Evolutionary conservation across 306 rosid genomes (phyloP).

Genomic region (Clitoria ternatea): DNA sequence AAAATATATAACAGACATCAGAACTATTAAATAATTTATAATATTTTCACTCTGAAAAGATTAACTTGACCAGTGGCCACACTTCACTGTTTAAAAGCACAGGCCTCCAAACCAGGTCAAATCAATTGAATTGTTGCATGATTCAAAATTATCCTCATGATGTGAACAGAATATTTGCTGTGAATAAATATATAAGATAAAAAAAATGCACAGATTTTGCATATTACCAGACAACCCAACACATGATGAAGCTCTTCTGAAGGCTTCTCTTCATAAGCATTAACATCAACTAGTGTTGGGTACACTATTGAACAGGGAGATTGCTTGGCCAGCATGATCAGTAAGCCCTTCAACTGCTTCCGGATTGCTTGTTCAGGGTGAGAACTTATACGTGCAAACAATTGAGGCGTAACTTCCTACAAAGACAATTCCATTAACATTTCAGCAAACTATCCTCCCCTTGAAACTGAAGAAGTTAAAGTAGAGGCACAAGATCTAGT

Average conservation of each 20-base stretch:
- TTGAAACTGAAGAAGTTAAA: constrained; percentile 16
- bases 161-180: neutral
- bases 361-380: constrained; percentile 87
- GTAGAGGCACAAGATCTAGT: constrained; percentile 23
- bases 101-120: neutral
- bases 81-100: neutral
- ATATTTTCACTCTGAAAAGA: constrained; percentile 11
- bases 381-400: constrained; percentile 87
- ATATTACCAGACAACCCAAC: constrained; percentile 79
- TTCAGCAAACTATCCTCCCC: constrained; percentile 7
- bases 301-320: constrained; percentile 91
- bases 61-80: neutral
- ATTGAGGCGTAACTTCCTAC: constrained; percentile 90
- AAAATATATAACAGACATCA: constrained; percentile 7
- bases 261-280: constrained; percentile 84
- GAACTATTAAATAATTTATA: neutral
- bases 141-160: constrained; percentile 18
- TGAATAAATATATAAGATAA: constrained; percentile 2
- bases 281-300: constrained; percentile 86
- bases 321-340: constrained; percentile 85
- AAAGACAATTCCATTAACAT: constrained; percentile 28
- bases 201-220: constrained; percentile 28
- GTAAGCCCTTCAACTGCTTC: constrained; percentile 84
- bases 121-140: neutral
- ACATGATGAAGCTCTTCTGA: constrained; percentile 89